phyloP scores from a whole-genome alignment of 805 yeast species.

The Ogataea salicorniae region DNA sequence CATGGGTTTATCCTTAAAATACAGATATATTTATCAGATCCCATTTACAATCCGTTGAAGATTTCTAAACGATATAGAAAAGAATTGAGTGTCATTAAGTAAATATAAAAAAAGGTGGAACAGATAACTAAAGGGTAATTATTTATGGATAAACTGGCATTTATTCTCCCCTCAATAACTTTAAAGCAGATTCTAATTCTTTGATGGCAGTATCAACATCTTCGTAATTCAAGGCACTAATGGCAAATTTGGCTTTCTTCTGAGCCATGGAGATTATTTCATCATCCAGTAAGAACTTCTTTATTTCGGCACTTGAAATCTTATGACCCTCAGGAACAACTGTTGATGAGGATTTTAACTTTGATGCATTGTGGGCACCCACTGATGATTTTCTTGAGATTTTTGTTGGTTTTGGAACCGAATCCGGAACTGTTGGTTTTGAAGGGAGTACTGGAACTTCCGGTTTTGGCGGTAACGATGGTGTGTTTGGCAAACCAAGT shows the following conservation, averaged over 20 bases:
- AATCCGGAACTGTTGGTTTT: background rate
- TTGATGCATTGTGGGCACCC: background rate
- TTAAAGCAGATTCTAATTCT: constrained; percentile 53
- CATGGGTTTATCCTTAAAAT: no score
- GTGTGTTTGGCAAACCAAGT: constrained; percentile 26
- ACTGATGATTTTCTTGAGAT: constrained; percentile 3
- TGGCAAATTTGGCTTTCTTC: constrained; percentile 68
- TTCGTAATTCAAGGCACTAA: constrained; percentile 74
- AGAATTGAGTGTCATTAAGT: background rate
- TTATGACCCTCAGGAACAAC: constrained; percentile 5
- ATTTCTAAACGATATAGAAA: no score
- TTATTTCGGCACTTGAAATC: constrained; percentile 35
- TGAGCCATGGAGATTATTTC: constrained; percentile 57
- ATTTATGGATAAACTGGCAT: background rate
- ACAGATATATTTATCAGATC: no score
- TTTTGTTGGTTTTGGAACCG: background rate
- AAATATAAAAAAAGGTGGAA: background rate
- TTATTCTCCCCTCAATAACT: constrained; percentile 30
- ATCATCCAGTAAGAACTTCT: constrained; percentile 47
- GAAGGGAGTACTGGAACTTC: background rate
- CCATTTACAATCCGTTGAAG: no score
- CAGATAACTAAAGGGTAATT: background rate
- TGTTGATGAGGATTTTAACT: background rate
- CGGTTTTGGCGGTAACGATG: constrained; percentile 15
- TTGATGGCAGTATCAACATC: constrained; percentile 63